Percentiles rank a stretch among this genome's conserved stretches.
phyloP scores from a whole-genome alignment of 805 yeast genomes.

The Yarrowia sp. region DNA sequence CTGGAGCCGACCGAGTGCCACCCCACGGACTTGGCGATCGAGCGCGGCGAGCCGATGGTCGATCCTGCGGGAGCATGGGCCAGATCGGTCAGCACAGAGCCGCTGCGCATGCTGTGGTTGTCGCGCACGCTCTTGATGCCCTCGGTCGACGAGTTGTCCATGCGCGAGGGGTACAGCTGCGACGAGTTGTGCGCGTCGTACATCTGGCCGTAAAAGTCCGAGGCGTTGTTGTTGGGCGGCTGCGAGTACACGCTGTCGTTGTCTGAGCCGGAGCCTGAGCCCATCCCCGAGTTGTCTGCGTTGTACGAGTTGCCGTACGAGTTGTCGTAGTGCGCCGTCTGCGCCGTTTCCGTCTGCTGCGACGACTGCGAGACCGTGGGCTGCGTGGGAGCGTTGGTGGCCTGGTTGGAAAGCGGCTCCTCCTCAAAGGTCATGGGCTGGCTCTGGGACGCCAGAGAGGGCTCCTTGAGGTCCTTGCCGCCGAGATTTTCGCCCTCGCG shows the following conservation, averaged over 20 bases:
- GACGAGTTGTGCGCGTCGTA: slow-evolving; percentile 19
- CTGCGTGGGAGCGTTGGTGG: background rate
- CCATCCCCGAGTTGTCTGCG: background rate
- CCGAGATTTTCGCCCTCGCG: background rate
- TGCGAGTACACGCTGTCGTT: slow-evolving; percentile 11
- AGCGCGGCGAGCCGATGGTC: slow-evolving; percentile 4
- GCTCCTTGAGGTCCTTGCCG: background rate
- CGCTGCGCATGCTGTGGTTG: slow-evolving; percentile 6
- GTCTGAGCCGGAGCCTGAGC: background rate
- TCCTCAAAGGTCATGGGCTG: background rate
- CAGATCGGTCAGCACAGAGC: slow-evolving; percentile 6
- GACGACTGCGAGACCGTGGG: background rate
- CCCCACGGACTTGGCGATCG: slow-evolving; percentile 6
- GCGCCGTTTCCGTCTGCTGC: background rate
- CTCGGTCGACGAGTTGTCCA: slow-evolving; percentile 19
- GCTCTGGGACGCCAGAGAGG: no score
- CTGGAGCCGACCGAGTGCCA: slow-evolving; percentile 15
- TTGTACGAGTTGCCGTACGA: background rate
- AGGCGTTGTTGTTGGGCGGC: slow-evolving; percentile 7
- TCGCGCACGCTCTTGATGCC: slow-evolving; percentile 19
- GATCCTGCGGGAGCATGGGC: background rate
- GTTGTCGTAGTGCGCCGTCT: background rate
- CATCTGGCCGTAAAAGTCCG: slow-evolving; percentile 8
- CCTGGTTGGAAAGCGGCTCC: background rate
- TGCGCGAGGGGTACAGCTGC: background rate